Evolutionary conservation across 148 eudicot genomes (phyloP), one percentile per base, ranked within the genome.

Genomic region (Nepenthes mirabilis): DNA sequence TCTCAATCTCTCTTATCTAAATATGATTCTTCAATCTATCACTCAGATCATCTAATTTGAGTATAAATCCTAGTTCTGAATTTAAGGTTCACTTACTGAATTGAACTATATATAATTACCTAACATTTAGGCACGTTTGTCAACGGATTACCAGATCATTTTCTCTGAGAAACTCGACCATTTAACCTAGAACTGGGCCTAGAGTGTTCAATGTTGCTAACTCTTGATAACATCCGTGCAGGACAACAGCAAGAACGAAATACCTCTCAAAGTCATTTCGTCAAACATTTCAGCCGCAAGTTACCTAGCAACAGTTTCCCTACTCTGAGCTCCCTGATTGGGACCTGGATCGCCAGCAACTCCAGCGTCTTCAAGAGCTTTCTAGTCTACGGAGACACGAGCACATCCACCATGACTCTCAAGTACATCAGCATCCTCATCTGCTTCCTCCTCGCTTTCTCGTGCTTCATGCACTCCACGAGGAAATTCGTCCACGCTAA

Each of bases 381-480:
- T 10, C 58, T 88, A 6, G 79, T 83, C 6, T 85, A 79, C n/a
- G 90, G 93, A 1, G 81, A 83, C 70, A 83, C 80, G 6, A 81
- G 79, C 14, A 68, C 73, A 33, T 66, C 82, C 11, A 85, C 83
- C 62, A 76, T 83, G 72, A 77, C 84, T 23, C 71, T 88, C 61
- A 88, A 88, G 70, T 83, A 75, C 80, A 81, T 79, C 63, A 70
- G 80, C 59, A 74, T 88, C 9, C 58, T 85, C 2, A 59, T 79
- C 34, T 83, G 79, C 52, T 88, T 88, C 64, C 70, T 85, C 35
- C 33, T 88, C 37, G 89, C 87, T 34, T 88, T 88, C 53, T 66
- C 81, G 5, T 83, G 85, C 57, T 88, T 88, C 65, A 82, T 85
- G 34, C 89, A 86, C 70, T 69, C 89, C 37, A 67, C 91, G 33